These are phyloP conservation scores for Populus euphratica DNA, from an alignment of 345 rosid genomes.

Conservation along the genomic window DNA sequence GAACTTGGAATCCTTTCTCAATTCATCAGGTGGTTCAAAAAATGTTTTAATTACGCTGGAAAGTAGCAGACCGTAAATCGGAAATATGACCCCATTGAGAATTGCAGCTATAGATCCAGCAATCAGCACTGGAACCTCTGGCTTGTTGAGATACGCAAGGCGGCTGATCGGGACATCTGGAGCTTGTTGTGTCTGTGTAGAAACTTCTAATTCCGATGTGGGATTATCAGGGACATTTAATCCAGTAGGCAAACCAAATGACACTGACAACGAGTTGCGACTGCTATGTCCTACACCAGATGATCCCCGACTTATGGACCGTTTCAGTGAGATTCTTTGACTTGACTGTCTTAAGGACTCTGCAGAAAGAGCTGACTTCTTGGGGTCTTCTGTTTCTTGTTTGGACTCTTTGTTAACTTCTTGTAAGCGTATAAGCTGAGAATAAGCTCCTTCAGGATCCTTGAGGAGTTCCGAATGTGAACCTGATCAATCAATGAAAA, in stretches of 20 bases:
- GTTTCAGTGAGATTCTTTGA: constrained; percentile 36
- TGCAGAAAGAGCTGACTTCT: neutral
- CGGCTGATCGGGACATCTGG: constrained; percentile 51
- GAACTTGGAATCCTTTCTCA: constrained; percentile 58
- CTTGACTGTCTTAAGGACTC: constrained; percentile 29
- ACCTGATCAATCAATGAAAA: constrained; percentile 7
- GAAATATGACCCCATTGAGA: constrained; percentile 53
- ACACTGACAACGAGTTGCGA: constrained; percentile 48
- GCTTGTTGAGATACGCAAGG: constrained; percentile 70
- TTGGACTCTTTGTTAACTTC: constrained; percentile 49
- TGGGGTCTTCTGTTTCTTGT: constrained; percentile 33
- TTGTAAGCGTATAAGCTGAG: constrained; percentile 79
- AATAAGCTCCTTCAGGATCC: constrained; percentile 80
- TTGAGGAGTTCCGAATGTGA: constrained; percentile 55
- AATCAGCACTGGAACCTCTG: constrained; percentile 64
- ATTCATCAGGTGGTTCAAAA: constrained; percentile 49
- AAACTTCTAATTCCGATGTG: constrained; percentile 19
- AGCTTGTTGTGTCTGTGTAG: constrained; percentile 24
- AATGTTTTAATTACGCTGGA: constrained; percentile 52
- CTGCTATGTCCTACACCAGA: constrained; percentile 59
- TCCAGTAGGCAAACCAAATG: constrained; percentile 59
- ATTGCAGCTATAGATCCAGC: constrained; percentile 50
- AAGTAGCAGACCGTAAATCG: constrained; percentile 52
- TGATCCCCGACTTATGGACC: constrained; percentile 61
- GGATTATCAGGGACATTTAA: constrained; percentile 27